A percentile compares a stretch with the other conserved stretches of the same genome.
These are phyloP conservation scores for Saccharomycopsis capsularis DNA, from an alignment of 805 yeast species.

Conservation along the genomic window DNA sequence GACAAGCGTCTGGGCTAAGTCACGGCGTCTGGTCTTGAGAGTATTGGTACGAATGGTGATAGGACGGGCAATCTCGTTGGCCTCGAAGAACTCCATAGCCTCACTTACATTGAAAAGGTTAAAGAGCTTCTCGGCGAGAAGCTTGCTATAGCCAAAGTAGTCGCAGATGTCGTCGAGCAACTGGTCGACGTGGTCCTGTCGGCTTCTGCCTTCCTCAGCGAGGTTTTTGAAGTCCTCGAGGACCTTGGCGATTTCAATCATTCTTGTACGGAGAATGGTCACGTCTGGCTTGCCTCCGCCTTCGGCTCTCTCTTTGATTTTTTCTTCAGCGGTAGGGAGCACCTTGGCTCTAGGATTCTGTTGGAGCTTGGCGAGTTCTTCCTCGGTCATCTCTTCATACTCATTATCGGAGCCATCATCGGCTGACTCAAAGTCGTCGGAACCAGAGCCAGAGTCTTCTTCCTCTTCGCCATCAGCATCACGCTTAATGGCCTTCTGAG, in stretches of 20 bases:
- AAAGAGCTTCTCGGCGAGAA: slow-evolving; percentile 89
- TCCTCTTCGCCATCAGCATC: slow-evolving; percentile 28
- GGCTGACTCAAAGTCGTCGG: not conserved
- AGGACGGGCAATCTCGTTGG: slow-evolving; percentile 95
- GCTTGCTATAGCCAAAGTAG: slow-evolving; percentile 89
- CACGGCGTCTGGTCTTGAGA: slow-evolving; percentile 88
- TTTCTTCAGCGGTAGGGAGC: slow-evolving; percentile 65
- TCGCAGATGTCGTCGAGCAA: slow-evolving; percentile 79
- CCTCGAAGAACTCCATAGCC: slow-evolving; percentile 97
- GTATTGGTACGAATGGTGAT: slow-evolving; percentile 97
- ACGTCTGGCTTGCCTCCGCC: slow-evolving; percentile 61
- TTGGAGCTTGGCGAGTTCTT: slow-evolving; percentile 22
- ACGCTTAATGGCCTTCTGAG: slow-evolving; percentile 14
- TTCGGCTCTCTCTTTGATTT: slow-evolving; percentile 40
- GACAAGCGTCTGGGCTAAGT: slow-evolving; percentile 87
- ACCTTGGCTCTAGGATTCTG: slow-evolving; percentile 60
- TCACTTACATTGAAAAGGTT: slow-evolving; percentile 89
- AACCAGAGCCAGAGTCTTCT: slow-evolving; percentile 23
- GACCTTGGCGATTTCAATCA: slow-evolving; percentile 91
- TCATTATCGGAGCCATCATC: slow-evolving; percentile 30
- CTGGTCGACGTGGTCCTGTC: slow-evolving; percentile 76
- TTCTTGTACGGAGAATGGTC: slow-evolving; percentile 81
- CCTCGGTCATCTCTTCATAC: slow-evolving; percentile 27
- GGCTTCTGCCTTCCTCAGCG: slow-evolving; percentile 79
- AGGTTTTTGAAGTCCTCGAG: slow-evolving; percentile 79